These are phyloP conservation scores for Pseudognaphalium luteoalbum DNA, from an alignment of 129 eudicot species.

Conservation along the genomic window DNA sequence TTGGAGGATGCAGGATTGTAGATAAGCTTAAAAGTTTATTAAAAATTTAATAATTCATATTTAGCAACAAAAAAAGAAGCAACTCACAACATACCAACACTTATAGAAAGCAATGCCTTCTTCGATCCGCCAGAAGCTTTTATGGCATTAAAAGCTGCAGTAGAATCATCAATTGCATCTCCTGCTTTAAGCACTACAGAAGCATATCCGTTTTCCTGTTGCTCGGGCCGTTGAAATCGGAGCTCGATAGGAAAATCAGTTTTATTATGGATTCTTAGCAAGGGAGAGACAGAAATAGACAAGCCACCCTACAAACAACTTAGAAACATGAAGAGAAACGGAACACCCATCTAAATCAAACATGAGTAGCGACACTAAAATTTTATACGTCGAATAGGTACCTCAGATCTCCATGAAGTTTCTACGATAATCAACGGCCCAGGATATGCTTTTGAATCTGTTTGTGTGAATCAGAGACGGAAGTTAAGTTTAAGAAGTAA, in stretches of 20 bases:
- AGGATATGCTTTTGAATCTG: conserved; percentile 78
- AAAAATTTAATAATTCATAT: neutral
- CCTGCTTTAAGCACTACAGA: conserved; percentile 59
- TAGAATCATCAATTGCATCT: conserved; percentile 73
- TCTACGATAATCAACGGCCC: conserved; percentile 82
- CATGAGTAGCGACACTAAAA: neutral
- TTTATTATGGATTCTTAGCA: conserved; percentile 67
- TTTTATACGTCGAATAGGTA: conserved; percentile 25
- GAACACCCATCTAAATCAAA: neutral
- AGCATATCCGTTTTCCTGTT: conserved; percentile 59
- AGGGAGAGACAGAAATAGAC: conserved; percentile 72
- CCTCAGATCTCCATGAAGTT: conserved; percentile 67
- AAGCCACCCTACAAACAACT: conserved; percentile 63
- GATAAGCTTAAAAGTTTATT: neutral
- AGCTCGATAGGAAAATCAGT: conserved; percentile 81
- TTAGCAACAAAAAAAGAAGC: neutral
- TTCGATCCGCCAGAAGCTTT: conserved; percentile 70
- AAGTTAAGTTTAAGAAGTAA: conserved; percentile 17
- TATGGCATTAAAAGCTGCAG: conserved; percentile 78
- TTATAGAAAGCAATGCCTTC: conserved; percentile 68
- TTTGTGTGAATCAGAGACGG: conserved; percentile 23
- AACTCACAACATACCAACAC: conserved; percentile 66
- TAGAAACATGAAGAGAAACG: conserved; percentile 9
- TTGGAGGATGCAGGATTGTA: conserved; percentile 9
- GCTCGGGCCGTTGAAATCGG: conserved; percentile 74